Conservation (phyloP, 495 filamentous ascomycete species). For the Penicillium longicatenatum region DNA sequence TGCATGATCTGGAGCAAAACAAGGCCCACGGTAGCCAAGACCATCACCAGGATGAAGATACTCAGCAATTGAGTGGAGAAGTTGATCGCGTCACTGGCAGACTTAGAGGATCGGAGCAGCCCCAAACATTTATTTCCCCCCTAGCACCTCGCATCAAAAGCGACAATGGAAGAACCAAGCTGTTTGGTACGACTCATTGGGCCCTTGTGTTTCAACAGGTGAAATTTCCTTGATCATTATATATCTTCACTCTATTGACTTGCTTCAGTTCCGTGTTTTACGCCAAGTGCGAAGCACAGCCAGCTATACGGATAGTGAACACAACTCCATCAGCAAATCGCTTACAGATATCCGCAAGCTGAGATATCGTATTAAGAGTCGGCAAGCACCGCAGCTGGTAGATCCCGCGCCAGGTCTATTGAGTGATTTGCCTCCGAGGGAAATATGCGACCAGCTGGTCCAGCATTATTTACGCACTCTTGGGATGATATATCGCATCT, state of each 20-base stretch:
- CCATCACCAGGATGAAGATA: background rate
- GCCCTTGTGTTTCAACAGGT: constrained; percentile 43
- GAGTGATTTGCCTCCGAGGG: constrained; percentile 18
- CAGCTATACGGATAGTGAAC: constrained; percentile 4
- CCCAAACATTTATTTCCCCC: constrained; percentile 20
- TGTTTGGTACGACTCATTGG: constrained; percentile 48
- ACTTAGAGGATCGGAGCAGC: background rate
- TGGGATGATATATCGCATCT: constrained; percentile 52
- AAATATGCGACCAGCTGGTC: constrained; percentile 27
- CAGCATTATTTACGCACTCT: constrained; percentile 41
- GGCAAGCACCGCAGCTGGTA: constrained; percentile 13
- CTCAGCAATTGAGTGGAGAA: background rate
- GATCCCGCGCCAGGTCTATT: constrained; percentile 20
- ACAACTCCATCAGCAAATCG: constrained; percentile 29
- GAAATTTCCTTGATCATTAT: background rate
- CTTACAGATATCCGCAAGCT: constrained; percentile 29
- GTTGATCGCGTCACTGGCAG: constrained; percentile 4
- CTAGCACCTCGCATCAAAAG: constrained; percentile 19
- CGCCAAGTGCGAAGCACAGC: constrained; percentile 19
- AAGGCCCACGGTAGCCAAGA: background rate
- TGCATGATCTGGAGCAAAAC: constrained; percentile 16
- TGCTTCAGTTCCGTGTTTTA: constrained; percentile 15
- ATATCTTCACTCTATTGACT: constrained; percentile 12
- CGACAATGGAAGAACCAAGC: constrained; percentile 32
- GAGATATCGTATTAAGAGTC: constrained; percentile 24